Percentiles rank a stretch among this genome's conserved stretches.
These are phyloP conservation scores for Hamigera avellanea DNA, from an alignment of 495 filamentous ascomycete species.

Conservation along the genomic window DNA sequence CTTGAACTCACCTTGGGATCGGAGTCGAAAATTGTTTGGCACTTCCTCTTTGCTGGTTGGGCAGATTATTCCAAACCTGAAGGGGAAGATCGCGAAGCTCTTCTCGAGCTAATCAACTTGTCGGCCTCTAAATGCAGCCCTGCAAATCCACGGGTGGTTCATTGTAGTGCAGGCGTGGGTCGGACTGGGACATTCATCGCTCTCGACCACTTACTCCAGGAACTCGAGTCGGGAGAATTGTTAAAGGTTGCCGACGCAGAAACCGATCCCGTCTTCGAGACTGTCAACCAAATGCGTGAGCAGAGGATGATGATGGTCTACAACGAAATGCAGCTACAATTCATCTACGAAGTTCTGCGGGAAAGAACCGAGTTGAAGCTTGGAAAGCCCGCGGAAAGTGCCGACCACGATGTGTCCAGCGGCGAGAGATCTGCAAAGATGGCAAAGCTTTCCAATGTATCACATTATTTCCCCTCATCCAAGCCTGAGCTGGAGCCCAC, in stretches of 20 bases:
- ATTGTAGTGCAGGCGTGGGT: slow-evolving; percentile 91
- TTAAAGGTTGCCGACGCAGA: slow-evolving; percentile 30
- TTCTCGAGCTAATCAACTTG: slow-evolving; percentile 67
- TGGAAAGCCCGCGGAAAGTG: slow-evolving; percentile 14
- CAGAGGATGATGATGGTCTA: slow-evolving; percentile 97
- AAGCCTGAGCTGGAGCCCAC: slow-evolving; percentile 30
- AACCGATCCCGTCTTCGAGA: slow-evolving; percentile 53
- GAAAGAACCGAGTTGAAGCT: slow-evolving; percentile 54
- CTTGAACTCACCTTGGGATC: slow-evolving; percentile 42
- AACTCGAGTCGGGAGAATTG: slow-evolving; percentile 65
- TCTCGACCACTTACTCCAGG: slow-evolving; percentile 76
- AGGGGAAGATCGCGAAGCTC: slow-evolving; percentile 61
- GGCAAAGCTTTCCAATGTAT: slow-evolving; percentile 24
- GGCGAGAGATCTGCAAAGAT: slow-evolving; percentile 29
- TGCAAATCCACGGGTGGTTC: slow-evolving; percentile 77
- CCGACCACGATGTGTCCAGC: slow-evolving; percentile 4
- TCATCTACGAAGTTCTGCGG: slow-evolving; percentile 79
- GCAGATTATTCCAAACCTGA: slow-evolving; percentile 86
- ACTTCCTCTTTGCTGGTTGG: slow-evolving; percentile 88
- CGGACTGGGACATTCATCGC: slow-evolving; percentile 92
- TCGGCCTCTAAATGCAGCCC: slow-evolving; percentile 57
- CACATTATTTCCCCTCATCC: slow-evolving; percentile 18
- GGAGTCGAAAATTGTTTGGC: slow-evolving; percentile 64
- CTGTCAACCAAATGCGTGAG: slow-evolving; percentile 71
- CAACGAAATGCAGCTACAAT: slow-evolving; percentile 70